Percentiles rank a stretch among this genome's conserved stretches.
Conservation (phyloP, 768 basidiomycete species). For the Hydnomerulius pinastri region DNA sequence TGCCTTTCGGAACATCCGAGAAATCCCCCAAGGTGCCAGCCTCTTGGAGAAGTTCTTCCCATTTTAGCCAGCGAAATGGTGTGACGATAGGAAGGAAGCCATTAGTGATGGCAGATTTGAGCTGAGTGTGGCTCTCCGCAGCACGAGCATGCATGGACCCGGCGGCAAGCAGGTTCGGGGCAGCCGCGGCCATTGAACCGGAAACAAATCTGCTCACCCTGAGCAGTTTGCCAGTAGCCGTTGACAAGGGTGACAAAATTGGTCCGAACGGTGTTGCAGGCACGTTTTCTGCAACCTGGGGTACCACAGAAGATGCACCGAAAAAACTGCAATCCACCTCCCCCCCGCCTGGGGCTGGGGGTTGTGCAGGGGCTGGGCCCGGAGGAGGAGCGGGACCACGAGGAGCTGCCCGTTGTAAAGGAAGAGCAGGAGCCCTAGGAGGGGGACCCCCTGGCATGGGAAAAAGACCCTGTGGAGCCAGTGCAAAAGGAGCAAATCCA, state of each 20-base stretch:
- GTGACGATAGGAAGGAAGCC: constrained; percentile 23
- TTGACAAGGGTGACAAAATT: background rate
- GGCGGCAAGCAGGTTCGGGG: background rate
- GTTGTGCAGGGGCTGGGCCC: too few relatives aligned
- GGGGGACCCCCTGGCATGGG: background rate
- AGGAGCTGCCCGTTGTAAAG: too few relatives aligned
- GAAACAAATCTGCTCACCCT: background rate
- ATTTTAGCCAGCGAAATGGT: constrained; percentile 20
- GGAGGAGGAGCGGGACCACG: too few relatives aligned
- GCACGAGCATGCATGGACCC: background rate
- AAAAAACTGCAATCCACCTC: too few relatives aligned
- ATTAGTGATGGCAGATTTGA: constrained; percentile 16
- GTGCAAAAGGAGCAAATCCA: background rate
- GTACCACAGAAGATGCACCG: background rate
- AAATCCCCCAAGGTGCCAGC: constrained; percentile 15
- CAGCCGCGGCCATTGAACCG: background rate
- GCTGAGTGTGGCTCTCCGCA: constrained; percentile 1
- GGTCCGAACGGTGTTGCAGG: background rate
- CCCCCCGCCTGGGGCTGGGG: too few relatives aligned
- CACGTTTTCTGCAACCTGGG: background rate
- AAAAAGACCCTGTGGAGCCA: too few relatives aligned
- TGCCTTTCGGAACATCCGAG: constrained; percentile 19
- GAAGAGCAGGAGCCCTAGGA: too few relatives aligned
- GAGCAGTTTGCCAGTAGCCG: background rate
- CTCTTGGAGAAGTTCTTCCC: constrained; percentile 12